phyloP scores from a whole-genome alignment of 2,329 filamentous ascomycete genomes.

The Aureobasidium subglaciale region DNA sequence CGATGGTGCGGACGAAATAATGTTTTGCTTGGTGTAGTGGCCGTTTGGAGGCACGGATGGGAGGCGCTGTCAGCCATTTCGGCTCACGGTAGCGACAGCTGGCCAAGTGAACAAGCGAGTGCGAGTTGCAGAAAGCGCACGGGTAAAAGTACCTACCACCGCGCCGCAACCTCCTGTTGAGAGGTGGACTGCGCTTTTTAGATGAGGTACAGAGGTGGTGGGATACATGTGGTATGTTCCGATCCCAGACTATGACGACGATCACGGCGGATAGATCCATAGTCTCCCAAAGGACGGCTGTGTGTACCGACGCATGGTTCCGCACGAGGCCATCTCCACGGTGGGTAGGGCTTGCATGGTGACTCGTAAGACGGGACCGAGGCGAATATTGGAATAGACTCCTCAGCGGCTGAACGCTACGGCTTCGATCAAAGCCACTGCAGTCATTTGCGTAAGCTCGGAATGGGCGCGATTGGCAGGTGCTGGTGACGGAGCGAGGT shows the following conservation, averaged over 20 bases:
- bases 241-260: conserved; percentile 8
- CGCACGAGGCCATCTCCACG: conserved; percentile 14
- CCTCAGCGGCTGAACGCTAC: background rate
- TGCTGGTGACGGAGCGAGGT: background rate
- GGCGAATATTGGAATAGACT: conserved; percentile 1
- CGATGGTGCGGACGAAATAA: background rate
- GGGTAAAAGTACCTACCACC: conserved; percentile 4
- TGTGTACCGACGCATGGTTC: conserved; percentile 12
- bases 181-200: conserved; percentile 10
- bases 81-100: background rate
- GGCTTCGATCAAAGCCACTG: conserved; percentile 8
- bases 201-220: conserved; percentile 10
- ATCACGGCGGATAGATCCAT: conserved; percentile 15
- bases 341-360: background rate
- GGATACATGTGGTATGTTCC: background rate
- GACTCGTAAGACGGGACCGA: conserved; percentile 11
- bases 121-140: background rate
- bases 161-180: background rate
- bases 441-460: background rate
- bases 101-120: conserved; percentile 2
- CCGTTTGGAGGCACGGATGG: conserved; percentile 4
- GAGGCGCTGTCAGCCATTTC: conserved; percentile 5
- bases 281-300: conserved; percentile 11
- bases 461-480: background rate
- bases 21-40: background rate